These are phyloP conservation scores for Herpetomonas samuelpessoai DNA, from an alignment of 208 protist species.

Conservation along the genomic window DNA sequence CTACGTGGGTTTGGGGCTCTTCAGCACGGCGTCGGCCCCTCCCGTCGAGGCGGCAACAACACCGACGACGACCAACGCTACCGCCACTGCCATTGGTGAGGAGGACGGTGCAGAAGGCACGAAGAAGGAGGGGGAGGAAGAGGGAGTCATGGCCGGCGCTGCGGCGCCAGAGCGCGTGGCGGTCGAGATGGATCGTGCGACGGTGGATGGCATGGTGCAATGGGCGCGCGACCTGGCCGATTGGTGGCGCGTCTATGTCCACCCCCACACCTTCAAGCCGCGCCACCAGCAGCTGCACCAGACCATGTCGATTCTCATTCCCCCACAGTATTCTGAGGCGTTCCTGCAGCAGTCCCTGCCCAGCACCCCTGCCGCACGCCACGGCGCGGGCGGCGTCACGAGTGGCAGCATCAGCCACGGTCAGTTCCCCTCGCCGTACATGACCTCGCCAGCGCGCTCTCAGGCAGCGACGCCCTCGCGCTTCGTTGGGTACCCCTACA, in stretches of 20 bases:
- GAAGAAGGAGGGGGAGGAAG: not conserved
- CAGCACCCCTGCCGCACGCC: not conserved
- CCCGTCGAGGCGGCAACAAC: not conserved
- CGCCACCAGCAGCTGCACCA: slow-evolving; percentile 21
- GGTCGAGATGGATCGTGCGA: not conserved
- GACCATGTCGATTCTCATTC: not conserved
- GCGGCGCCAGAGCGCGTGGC: not conserved
- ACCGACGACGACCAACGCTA: not conserved
- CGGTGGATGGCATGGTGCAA: slow-evolving; percentile 14
- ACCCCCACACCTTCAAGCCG: slow-evolving; percentile 21
- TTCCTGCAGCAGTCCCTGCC: not conserved
- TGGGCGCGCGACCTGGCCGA: slow-evolving; percentile 23
- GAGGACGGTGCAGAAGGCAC: not conserved
- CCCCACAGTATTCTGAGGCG: not conserved
- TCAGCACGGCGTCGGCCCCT: not conserved
- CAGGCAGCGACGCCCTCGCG: too few relatives aligned
- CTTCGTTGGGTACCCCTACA: not conserved
- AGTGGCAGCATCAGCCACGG: too few relatives aligned
- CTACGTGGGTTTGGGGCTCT: slow-evolving; percentile 11
- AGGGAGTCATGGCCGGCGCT: not conserved
- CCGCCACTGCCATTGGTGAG: not conserved
- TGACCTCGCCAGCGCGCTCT: too few relatives aligned
- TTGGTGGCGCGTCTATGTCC: slow-evolving; percentile 34
- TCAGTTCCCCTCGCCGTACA: too few relatives aligned
- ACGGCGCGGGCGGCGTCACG: not conserved